Base-by-base conservation (phyloP, 495 filamentous ascomycete genomes). In the Lophium mytilinum region DNA sequence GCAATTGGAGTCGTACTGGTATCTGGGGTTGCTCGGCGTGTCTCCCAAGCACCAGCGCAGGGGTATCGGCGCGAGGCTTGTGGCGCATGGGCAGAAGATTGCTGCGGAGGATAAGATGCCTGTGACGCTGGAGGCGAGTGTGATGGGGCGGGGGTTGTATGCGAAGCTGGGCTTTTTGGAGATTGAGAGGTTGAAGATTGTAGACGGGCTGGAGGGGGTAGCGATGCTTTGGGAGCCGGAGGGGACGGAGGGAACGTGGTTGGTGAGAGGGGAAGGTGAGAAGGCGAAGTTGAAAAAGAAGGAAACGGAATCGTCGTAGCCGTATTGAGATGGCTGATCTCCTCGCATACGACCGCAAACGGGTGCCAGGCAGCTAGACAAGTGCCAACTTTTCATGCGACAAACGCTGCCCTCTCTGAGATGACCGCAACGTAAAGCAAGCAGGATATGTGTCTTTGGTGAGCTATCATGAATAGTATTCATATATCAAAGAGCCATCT, bases 181-280 rank as follows among this genome's bases (percentile, higher is more conserved):
- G 5, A 40, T 59, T 9, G 35, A 53, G 18, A 41, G 41, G 33
- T 15, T 9, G 1, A 40, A 34, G 35, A 37, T 59, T 55, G 40
- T 24, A 0, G 48, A 56, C 9, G 52, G 39, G 3, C 8, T 60
- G 4, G 48, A 55, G 10, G 52, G 40, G 1, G 36, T 58, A 1
- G 21, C 42, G 14, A 59, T 63, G 61, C 17, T 56, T 6, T 59
- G 61, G 61, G 61, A 63, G 51, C 60, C 60, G 1, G 41, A 50
- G 14, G 45, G 45, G 24, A 6, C 24, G 24, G 24, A 30, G 24
- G 24, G 24, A 6, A 30, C 24, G 24, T 30, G 24, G 24, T 30
- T 30, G 24, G 24, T 30, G 24, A 30, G 24, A 30, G 24, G 24
- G 24, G 24, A 30, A 6, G 24, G 6, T 30, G 24, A 6, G 24